Evolutionary conservation across 148 eudicot genomes (phyloP), one percentile per base, ranked within the genome.

Genomic region (Bassia scoparia): DNA sequence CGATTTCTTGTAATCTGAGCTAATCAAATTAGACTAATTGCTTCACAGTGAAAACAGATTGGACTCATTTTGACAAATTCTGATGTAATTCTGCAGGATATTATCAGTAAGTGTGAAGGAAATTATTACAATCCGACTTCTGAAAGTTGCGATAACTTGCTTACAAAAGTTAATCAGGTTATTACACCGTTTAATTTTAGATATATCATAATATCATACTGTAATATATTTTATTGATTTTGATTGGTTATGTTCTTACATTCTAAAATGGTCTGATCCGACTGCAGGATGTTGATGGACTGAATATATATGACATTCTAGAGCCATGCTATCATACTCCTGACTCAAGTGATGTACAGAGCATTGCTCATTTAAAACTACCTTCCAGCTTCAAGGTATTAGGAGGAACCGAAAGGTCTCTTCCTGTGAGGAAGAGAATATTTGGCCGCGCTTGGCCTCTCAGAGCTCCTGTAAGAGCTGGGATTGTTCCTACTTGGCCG

Each of bases 401-500:
- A 66, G 99, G 97, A 21, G 88, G 85, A 80, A 92, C 92, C 5
- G 90, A 95, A 50, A 86, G 86, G 79, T 94, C 92, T 29, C 84
- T 89, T 58, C 85, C 92, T 20, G 96, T 95, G 35, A 86, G 99
- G 75, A 95, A 85, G 67, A 86, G 99, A 81, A 89, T 95, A 80
- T 95, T 87, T 83, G 99, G 99, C 2, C 96, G 99, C 30, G 96
- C 99, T 23, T 95, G 99, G 99, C 99, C 99, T 77, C 71, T 83
- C 41, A 79, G 89, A 79, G 99, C 99, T 67, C 89, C 94, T 3
- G 99, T 92, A 2, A 85, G 85, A 85, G 89, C 75, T 43, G 99
- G 99, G 33, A 77, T 75, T 29, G 94, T 92, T 72, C 97, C 97
- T 43, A 82, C 92, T 68, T 95, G 99, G 99, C 96, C 97, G 17